A percentile compares a stretch with the other conserved stretches of the same genome.
These are phyloP conservation scores for Orobanche coerulescens DNA, from an alignment of 257 asterid species.

Conservation along the genomic window DNA sequence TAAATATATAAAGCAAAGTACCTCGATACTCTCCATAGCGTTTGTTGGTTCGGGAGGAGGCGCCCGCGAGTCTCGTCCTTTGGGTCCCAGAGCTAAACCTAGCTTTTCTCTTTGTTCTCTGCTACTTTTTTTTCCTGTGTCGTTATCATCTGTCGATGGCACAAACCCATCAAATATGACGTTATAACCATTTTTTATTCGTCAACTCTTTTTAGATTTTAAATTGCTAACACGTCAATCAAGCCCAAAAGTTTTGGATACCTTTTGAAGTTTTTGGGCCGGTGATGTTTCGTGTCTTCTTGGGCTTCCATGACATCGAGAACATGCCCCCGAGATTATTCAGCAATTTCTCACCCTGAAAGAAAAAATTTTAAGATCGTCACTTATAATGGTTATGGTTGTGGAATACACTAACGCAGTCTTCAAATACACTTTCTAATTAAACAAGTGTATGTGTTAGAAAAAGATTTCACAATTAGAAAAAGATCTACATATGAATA, in stretches of 20 bases:
- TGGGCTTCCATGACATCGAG: slow-evolving; percentile 90
- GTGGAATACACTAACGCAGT: too few species aligned
- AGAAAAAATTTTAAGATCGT: too few species aligned
- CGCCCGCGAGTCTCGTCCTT: slow-evolving; percentile 43
- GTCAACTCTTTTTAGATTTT: background rate
- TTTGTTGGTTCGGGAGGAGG: slow-evolving; percentile 72
- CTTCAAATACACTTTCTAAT: too few species aligned
- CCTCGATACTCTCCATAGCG: slow-evolving; percentile 79
- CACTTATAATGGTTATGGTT: too few species aligned
- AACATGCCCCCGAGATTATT: slow-evolving; percentile 95
- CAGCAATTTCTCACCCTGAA: slow-evolving; percentile 86
- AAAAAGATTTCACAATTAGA: too few species aligned
- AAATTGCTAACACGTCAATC: background rate
- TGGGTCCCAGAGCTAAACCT: slow-evolving; percentile 41
- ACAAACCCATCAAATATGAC: slow-evolving; percentile 6
- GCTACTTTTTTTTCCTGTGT: slow-evolving; percentile 36
- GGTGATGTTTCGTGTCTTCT: slow-evolving; percentile 51
- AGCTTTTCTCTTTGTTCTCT: slow-evolving; percentile 63
- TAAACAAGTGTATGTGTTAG: too few species aligned
- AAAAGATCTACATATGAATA: too few species aligned
- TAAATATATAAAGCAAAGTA: slow-evolving; percentile 3
- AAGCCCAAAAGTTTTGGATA: background rate
- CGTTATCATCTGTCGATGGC: slow-evolving; percentile 43
- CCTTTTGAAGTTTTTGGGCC: slow-evolving; percentile 68
- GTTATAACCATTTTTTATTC: background rate